These are phyloP conservation scores for Ogataea chonburiensis DNA, from an alignment of 805 yeast species.

Conservation along the genomic window DNA sequence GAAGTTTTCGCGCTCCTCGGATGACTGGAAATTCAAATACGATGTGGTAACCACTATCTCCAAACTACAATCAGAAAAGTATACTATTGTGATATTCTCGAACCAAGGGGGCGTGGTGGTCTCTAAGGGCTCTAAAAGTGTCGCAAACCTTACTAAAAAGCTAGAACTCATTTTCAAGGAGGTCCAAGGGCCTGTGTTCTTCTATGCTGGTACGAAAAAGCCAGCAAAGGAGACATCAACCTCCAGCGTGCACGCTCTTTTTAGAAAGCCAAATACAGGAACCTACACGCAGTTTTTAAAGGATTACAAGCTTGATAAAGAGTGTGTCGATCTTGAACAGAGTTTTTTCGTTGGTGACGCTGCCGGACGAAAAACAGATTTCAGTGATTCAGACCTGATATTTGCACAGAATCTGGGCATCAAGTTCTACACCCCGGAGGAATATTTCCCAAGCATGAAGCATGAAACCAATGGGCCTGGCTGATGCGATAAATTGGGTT, in stretches of 20 bases:
- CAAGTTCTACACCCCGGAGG: constrained; percentile 67
- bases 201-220: constrained; percentile 65
- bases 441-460: constrained; percentile 36
- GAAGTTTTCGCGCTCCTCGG: constrained; percentile 53
- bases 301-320: constrained; percentile 36
- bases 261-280: constrained; percentile 76
- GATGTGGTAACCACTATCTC: constrained; percentile 27
- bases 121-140: constrained; percentile 34
- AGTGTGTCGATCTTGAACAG: constrained; percentile 38
- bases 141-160: constrained; percentile 41
- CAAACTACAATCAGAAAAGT: constrained; percentile 20
- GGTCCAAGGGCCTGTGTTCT: constrained; percentile 35
- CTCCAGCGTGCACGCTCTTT: constrained; percentile 35
- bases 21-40: constrained; percentile 72
- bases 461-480: constrained; percentile 19
- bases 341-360: constrained; percentile 93
- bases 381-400: constrained; percentile 70
- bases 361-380: constrained; percentile 79
- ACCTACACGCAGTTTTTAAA: constrained; percentile 62
- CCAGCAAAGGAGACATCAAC: constrained; percentile 34
- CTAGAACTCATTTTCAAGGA: constrained; percentile 37
- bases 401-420: constrained; percentile 65
- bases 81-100: constrained; percentile 64
- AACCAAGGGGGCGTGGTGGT: constrained; percentile 77
- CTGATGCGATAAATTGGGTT: constrained; percentile 31